Conservation (phyloP, 129 eudicot genomes). For the Lactuca saligna region DNA sequence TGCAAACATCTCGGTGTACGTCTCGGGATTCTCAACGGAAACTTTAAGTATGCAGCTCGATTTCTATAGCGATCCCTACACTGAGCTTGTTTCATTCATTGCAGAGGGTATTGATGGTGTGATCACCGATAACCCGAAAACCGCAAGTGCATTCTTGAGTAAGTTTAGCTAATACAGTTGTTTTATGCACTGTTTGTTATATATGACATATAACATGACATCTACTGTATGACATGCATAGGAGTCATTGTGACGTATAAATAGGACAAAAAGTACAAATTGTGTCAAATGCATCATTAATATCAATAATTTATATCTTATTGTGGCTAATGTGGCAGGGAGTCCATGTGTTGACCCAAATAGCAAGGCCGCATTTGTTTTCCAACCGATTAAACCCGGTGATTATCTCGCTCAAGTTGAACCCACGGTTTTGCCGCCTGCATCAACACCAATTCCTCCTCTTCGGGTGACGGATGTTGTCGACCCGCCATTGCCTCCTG, state of each 20-base stretch:
- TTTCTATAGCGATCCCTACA: slow-evolving; percentile 69
- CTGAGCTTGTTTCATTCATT: slow-evolving; percentile 53
- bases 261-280: too few species aligned
- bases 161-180: slow-evolving; percentile 33
- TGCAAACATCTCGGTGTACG: slow-evolving; percentile 73
- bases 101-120: slow-evolving; percentile 58
- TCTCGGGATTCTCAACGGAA: slow-evolving; percentile 56
- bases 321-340: slow-evolving; percentile 34
- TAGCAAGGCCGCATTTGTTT: slow-evolving; percentile 18
- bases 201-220: background rate
- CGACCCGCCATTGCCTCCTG: slow-evolving; percentile 75
- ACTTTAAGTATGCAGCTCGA: slow-evolving; percentile 55
- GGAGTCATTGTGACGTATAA: too few species aligned
- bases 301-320: background rate
- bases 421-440: slow-evolving; percentile 49
- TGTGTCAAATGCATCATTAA: background rate
- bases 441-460: slow-evolving; percentile 45
- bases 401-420: slow-evolving; percentile 25
- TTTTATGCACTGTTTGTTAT: background rate
- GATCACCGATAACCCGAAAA: slow-evolving; percentile 72
- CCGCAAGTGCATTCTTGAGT: slow-evolving; percentile 70
- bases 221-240: too few species aligned
- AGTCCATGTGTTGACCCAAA: slow-evolving; percentile 48
- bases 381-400: slow-evolving; percentile 48
- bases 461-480: slow-evolving; percentile 45